Percentiles rank a stretch among this genome's conserved stretches.
Conservation (phyloP, 1,284 basidiomycete species). For the Leccinum subrobustum region DNA sequence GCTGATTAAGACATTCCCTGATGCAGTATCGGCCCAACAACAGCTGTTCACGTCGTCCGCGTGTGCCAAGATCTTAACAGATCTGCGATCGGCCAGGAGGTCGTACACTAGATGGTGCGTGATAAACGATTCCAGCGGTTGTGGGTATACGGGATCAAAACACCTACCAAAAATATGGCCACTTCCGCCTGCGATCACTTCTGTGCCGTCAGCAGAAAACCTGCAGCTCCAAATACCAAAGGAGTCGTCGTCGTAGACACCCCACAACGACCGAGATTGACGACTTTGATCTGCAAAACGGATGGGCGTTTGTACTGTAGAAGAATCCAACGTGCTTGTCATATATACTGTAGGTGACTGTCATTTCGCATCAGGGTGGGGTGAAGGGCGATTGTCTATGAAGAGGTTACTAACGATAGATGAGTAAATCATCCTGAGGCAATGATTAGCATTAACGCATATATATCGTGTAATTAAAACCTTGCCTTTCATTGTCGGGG, state of each 20-base stretch:
- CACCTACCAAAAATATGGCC: constrained; percentile 74
- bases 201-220: constrained; percentile 94
- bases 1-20: constrained; percentile 91
- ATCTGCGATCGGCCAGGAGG: constrained; percentile 74
- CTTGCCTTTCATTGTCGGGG: constrained; percentile 84
- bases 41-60: constrained; percentile 93
- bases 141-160: background rate
- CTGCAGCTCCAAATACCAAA: constrained; percentile 91
- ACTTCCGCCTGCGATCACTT: constrained; percentile 78
- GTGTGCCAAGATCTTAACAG: constrained; percentile 85
- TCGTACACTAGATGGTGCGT: constrained; percentile 74
- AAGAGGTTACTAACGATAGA: constrained; percentile 59
- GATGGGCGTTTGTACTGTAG: constrained; percentile 70
- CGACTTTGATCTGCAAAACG: constrained; percentile 58
- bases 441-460: constrained; percentile 13
- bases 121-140: background rate
- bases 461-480: constrained; percentile 60
- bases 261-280: constrained; percentile 34
- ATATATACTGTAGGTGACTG: constrained; percentile 80
- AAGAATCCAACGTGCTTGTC: constrained; percentile 76
- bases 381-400: background rate
- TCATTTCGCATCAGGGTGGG: constrained; percentile 5
- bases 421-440: constrained; percentile 84
- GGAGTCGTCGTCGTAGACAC: constrained; percentile 44
- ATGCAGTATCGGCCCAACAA: constrained; percentile 90